Percentiles rank a stretch among this genome's conserved stretches.
Conservation (phyloP, 768 basidiomycete genomes). For the Russula emetica region DNA sequence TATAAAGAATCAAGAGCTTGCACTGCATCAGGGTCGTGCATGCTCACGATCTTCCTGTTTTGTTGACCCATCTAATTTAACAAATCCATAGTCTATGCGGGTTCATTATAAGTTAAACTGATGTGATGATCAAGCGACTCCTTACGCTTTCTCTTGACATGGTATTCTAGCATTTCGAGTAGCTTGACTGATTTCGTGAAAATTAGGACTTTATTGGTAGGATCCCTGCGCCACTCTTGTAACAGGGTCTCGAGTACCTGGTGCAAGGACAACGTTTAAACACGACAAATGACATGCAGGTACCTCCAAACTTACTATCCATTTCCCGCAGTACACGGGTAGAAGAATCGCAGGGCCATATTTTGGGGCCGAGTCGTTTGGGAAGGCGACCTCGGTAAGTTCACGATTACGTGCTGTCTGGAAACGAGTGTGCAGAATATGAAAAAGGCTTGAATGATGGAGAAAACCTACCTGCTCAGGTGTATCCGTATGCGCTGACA, state of each 20-base stretch:
- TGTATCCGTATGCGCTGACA: slow-evolving; percentile 60
- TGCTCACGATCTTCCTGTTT: slow-evolving; percentile 60
- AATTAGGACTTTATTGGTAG: slow-evolving; percentile 81
- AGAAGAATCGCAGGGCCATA: slow-evolving; percentile 60
- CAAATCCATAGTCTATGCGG: slow-evolving; percentile 48
- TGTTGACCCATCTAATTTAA: slow-evolving; percentile 78
- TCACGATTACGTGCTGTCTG: slow-evolving; percentile 55
- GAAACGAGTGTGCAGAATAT: not conserved
- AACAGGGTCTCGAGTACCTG: slow-evolving; percentile 68
- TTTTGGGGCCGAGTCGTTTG: slow-evolving; percentile 50
- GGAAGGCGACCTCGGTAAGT: slow-evolving; percentile 61
- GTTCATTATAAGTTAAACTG: not conserved
- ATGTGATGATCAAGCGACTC: slow-evolving; percentile 28
- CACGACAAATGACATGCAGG: not conserved
- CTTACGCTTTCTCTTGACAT: slow-evolving; percentile 56
- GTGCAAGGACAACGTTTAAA: not conserved
- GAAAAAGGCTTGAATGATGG: not conserved
- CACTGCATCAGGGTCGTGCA: not conserved
- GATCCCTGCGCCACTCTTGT: slow-evolving; percentile 59
- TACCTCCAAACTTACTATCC: slow-evolving; percentile 52
- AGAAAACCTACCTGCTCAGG: slow-evolving; percentile 53
- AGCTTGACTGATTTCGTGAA: slow-evolving; percentile 93
- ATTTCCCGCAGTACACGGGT: slow-evolving; percentile 76
- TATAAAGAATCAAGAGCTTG: slow-evolving; percentile 1
- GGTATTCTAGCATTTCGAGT: slow-evolving; percentile 78